Conservation (phyloP, 768 basidiomycete species). For the Termitomyces sp. region DNA sequence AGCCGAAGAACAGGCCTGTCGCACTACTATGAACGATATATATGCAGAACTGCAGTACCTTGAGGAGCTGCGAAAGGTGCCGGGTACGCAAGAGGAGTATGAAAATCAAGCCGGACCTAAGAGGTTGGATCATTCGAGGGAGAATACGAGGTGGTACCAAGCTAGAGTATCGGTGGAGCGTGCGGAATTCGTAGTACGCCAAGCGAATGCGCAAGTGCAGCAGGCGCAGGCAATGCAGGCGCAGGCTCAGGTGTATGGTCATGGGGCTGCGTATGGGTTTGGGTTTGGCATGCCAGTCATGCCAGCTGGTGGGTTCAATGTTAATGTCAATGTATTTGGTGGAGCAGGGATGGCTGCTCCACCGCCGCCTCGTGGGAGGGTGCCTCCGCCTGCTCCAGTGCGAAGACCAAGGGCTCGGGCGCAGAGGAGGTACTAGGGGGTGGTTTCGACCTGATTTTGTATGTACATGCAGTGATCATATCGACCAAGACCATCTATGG, state of each 20-base stretch:
- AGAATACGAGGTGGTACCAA: slow-evolving; percentile 6
- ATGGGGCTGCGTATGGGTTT: neutral
- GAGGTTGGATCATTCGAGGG: neutral
- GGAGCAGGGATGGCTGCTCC: neutral
- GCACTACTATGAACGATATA: neutral
- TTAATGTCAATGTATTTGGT: neutral
- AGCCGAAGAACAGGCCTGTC: neutral
- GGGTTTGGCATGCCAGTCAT: neutral
- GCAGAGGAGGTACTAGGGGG: neutral
- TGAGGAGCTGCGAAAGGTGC: neutral
- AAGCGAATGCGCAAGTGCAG: neutral
- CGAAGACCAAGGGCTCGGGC: neutral
- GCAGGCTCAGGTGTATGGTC: neutral
- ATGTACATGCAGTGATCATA: neutral
- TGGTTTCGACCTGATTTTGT: neutral
- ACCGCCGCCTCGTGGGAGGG: neutral
- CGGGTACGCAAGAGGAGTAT: neutral
- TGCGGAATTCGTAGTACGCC: neutral
- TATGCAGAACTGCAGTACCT: neutral
- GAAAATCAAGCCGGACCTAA: neutral
- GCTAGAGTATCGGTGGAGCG: neutral
- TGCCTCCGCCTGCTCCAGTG: neutral
- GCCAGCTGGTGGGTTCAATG: neutral
- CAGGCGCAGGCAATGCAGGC: neutral
- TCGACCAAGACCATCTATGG: neutral